Base-by-base conservation (phyloP, 1,284 basidiomycete genomes). In the Microbotryum silenes-acaulis region DNA sequence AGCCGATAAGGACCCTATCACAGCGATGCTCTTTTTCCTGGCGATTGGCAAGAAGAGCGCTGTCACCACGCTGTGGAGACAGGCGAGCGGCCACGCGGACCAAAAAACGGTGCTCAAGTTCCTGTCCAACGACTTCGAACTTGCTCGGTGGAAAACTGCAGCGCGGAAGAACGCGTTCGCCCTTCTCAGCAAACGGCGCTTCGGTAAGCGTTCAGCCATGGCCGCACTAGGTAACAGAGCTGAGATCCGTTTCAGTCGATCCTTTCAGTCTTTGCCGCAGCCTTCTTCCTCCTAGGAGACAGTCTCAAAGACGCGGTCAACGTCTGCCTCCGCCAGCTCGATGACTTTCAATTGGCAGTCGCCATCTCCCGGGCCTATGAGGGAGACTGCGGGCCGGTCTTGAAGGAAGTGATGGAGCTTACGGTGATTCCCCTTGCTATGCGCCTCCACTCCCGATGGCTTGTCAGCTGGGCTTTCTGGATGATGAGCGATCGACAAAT, bases 381-480 rank as follows among this genome's bases (percentile, higher is more conserved):
- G 73, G 84, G 85, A 47, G 86, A 89, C 58, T 83, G 88, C 33
- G 91, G 92, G 0, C 88, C 88, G 1, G 77, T 97, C 0, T 75
- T 97, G 29, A 77, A 78, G 23, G 81, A 81, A 53, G 83, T 97
- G 25, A 76, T 97, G 44, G 82, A 80, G 21, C 81, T 81, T 53
- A 85, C 82, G 0, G 85, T 97, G 2, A 76, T 98, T 1, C 92
- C 93, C 0, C 79, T 82, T 23, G 92, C 92, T 0, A 89, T 97
- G 73, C 79, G 80, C 57, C 81, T 85, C 21, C 92, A 91, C 0
- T 91, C 97, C 75, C 81, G 94, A 44, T 97, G 89, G 87, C 78
- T 97, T n/a, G 89, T 84, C n/a, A 90, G 87, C 64, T 98, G 93
- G 94, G 89, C 89, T 4, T 92, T 97, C 75, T 96, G 92, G 90